Percentiles rank a stretch among this genome's conserved stretches.
Evolutionary conservation across 2,329 filamentous ascomycete genomes (phyloP).

Genomic region (Gyromitra esculenta): DNA sequence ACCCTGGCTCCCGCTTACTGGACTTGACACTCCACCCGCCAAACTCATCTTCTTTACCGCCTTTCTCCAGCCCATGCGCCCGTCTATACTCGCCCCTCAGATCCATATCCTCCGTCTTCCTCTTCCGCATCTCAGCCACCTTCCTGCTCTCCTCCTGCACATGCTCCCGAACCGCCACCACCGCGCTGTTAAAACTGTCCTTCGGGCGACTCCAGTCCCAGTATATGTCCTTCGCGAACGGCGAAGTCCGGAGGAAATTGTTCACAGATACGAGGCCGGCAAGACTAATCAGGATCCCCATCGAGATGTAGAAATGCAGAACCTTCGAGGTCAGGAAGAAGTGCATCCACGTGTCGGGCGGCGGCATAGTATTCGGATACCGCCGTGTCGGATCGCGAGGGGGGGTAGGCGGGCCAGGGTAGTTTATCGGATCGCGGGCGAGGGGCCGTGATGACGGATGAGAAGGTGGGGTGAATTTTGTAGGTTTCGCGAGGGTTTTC

Average conservation of each 20-base stretch:
- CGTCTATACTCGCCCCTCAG: slow-evolving; percentile 87
- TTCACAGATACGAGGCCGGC: slow-evolving; percentile 77
- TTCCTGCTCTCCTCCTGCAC: slow-evolving; percentile 74
- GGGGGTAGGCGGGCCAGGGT: slow-evolving; percentile 75
- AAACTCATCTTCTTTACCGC: slow-evolving; percentile 64
- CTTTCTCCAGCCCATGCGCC: slow-evolving; percentile 79
- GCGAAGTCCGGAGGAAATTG: slow-evolving; percentile 81
- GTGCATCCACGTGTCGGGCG: slow-evolving; percentile 80
- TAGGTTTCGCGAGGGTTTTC: slow-evolving; percentile 76
- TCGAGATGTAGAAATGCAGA: slow-evolving; percentile 83
- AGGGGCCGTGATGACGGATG: slow-evolving; percentile 77
- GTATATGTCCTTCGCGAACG: slow-evolving; percentile 81
- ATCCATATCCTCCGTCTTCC: slow-evolving; percentile 82
- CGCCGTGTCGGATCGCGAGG: slow-evolving; percentile 72
- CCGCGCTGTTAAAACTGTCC: slow-evolving; percentile 70
- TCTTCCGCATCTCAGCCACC: slow-evolving; percentile 76
- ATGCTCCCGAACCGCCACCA: slow-evolving; percentile 80
- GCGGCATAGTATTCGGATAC: slow-evolving; percentile 90
- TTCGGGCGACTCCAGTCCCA: slow-evolving; percentile 75
- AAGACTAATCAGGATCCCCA: slow-evolving; percentile 77
- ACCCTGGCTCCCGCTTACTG: slow-evolving; percentile 24
- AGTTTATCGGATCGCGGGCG: slow-evolving; percentile 70
- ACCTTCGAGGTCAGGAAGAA: slow-evolving; percentile 81
- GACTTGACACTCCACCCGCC: slow-evolving; percentile 62
- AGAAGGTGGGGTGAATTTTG: slow-evolving; percentile 90